Evolutionary conservation across 768 basidiomycete species (phyloP), one percentile per base, ranked within the genome.

Genomic region (Gloeopeniophorella convolvens): DNA sequence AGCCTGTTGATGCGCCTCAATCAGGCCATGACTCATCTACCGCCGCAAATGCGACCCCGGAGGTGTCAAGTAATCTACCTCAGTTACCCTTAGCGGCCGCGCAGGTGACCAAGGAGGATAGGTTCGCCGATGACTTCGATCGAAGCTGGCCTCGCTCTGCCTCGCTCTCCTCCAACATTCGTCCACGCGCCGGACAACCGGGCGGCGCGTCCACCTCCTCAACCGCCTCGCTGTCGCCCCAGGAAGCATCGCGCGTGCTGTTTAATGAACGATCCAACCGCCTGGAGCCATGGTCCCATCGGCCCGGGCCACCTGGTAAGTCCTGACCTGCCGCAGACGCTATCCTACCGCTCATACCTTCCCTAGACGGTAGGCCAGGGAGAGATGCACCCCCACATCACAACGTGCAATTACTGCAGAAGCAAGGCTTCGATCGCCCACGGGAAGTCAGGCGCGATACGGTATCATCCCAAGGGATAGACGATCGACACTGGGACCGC

Each of bases 261-360:
- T 99, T 97, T 74, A 98, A 99, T 62, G 96, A 95, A 61, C 82
- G 87, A 3, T 89, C 86, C 9, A 97, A 96, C 62, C 77, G 82
- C 56, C 68, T 97, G 48, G 95, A 98, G 66, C 88, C 89, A 3
- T 89, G 87, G 59, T 78, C 73, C 58, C 71, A 74, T 42, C 72
- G 77, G 24, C 60, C 73, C 43, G 68, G 68, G 39, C 60, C 69
- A 45, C 62, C 70, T 34, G 65, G 67, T 16, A 56, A 41, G 44
- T 50, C 54, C 5, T 42, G 51, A 37, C 39, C 41, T 50, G 48
- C 57, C 60, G 34, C 23, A 24, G n/a, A 6, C 8, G 8, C n/a
- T 15, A 16, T 18, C n/a, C 24, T 60, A 68, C 54, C 70, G 72
- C 47, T 71, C 72, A 35, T 78, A 79, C 39, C 23, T 34, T 10